phyloP scores from a whole-genome alignment of 2,329 filamentous ascomycete species.

The Byssoonygena ceratinophila region DNA sequence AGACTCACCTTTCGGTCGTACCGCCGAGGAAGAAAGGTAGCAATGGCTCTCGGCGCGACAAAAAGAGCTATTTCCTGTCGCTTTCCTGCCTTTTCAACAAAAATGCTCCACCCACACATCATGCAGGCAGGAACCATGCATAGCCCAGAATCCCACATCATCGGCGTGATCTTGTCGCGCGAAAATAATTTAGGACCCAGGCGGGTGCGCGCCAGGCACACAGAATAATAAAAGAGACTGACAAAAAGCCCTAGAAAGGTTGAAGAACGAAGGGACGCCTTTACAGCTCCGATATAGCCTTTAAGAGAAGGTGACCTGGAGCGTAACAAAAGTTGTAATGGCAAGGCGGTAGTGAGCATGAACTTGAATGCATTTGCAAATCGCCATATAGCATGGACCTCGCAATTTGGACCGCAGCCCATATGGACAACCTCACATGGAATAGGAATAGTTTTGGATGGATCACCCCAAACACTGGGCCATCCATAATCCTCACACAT shows the following conservation, averaged over 20 bases:
- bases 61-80: constrained; percentile 69
- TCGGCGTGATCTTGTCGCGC: constrained; percentile 41
- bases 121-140: constrained; percentile 63
- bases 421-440: constrained; percentile 80
- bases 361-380: constrained; percentile 61
- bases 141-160: constrained; percentile 49
- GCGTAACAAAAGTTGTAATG: constrained; percentile 59
- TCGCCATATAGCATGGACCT: constrained; percentile 59
- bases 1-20: constrained; percentile 45
- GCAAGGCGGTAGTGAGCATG: constrained; percentile 66
- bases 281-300: constrained; percentile 42
- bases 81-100: constrained; percentile 56
- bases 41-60: constrained; percentile 66
- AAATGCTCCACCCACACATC: constrained; percentile 71
- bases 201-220: constrained; percentile 65
- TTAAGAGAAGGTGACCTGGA: constrained; percentile 38
- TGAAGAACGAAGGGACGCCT: constrained; percentile 58
- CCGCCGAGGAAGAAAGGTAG: constrained; percentile 60
- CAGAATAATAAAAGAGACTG: constrained; percentile 70
- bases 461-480: constrained; percentile 64
- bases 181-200: constrained; percentile 59
- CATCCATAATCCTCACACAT: constrained; percentile 64
- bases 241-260: constrained; percentile 70
- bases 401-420: constrained; percentile 56
- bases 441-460: constrained; percentile 56